A percentile compares a stretch with the other conserved stretches of the same genome.
phyloP scores from a whole-genome alignment of 805 yeast species.

The Ogataea trehaloabstinens region DNA sequence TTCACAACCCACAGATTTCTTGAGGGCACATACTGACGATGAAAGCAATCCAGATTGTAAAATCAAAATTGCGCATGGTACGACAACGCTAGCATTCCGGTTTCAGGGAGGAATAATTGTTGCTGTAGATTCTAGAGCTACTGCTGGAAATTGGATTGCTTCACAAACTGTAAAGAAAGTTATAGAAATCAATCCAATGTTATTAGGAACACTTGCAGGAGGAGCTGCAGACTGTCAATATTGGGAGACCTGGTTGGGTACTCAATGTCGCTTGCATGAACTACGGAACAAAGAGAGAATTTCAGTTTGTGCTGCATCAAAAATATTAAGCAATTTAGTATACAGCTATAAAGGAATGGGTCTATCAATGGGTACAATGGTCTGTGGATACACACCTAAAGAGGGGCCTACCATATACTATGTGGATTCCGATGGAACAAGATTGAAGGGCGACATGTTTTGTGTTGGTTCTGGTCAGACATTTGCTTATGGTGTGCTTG shows the following conservation, averaged over 20 bases:
- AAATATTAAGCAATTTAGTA: conserved; percentile 85
- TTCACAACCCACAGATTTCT: conserved; percentile 84
- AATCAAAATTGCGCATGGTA: conserved; percentile 97
- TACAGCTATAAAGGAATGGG: conserved; percentile 97
- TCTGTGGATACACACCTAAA: conserved; percentile 93
- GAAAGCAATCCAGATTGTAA: conserved; percentile 88
- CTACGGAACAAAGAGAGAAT: conserved; percentile 92
- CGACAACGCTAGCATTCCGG: conserved; percentile 96
- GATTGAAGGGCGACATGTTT: conserved; percentile 90
- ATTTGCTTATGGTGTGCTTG: conserved; percentile 97
- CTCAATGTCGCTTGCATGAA: conserved; percentile 94
- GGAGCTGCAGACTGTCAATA: conserved; percentile 99
- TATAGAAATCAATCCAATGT: conserved; percentile 90
- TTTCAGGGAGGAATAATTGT: conserved; percentile 94
- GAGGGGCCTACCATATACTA: conserved; percentile 96
- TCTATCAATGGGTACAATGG: conserved; percentile 98
- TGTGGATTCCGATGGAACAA: conserved; percentile 95
- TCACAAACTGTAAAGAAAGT: conserved; percentile 98
- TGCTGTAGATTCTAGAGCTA: conserved; percentile 97
- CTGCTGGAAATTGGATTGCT: conserved; percentile 97
- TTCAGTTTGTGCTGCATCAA: conserved; percentile 94
- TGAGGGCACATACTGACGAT: conserved; percentile 98
- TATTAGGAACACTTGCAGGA: conserved; percentile 98
- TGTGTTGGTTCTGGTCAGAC: conserved; percentile 99
- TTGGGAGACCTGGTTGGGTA: conserved; percentile 99